Conservation (phyloP, 192 early-diverging fungal species). For the Coemansia sp. region DNA sequence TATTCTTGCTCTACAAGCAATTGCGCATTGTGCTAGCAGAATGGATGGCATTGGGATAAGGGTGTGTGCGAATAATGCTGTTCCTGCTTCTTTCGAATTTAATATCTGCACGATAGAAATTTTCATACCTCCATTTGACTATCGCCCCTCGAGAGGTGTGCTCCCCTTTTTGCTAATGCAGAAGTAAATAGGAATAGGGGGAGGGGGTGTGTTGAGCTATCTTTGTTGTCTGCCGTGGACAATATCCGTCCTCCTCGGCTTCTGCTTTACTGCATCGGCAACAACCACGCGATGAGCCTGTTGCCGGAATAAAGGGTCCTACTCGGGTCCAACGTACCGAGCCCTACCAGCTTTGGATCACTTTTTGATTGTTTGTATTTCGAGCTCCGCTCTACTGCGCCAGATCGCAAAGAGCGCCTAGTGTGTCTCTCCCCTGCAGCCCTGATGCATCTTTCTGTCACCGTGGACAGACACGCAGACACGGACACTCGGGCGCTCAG, state of each 20-base stretch:
- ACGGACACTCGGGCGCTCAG: background rate
- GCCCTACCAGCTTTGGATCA: background rate
- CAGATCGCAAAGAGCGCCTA: background rate
- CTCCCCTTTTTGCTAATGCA: background rate
- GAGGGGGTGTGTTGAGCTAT: background rate
- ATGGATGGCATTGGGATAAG: background rate
- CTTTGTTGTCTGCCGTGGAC: background rate
- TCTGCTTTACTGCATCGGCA: background rate
- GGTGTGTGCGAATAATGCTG: background rate
- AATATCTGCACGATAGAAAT: constrained; percentile 4
- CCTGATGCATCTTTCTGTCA: background rate
- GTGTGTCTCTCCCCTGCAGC: background rate
- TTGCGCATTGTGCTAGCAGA: background rate
- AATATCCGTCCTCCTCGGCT: background rate
- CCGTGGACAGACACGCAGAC: background rate
- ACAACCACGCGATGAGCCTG: background rate
- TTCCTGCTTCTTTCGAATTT: background rate
- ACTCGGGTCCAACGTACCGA: background rate
- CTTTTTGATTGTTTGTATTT: background rate
- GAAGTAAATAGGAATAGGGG: background rate
- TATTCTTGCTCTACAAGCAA: background rate
- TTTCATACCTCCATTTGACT: constrained; percentile 1
- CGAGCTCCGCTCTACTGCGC: constrained; percentile 1
- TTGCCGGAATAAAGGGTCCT: background rate
- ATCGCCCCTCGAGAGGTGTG: background rate